Conservation (phyloP, 306 rosid species). For the Dryas drummondii region DNA sequence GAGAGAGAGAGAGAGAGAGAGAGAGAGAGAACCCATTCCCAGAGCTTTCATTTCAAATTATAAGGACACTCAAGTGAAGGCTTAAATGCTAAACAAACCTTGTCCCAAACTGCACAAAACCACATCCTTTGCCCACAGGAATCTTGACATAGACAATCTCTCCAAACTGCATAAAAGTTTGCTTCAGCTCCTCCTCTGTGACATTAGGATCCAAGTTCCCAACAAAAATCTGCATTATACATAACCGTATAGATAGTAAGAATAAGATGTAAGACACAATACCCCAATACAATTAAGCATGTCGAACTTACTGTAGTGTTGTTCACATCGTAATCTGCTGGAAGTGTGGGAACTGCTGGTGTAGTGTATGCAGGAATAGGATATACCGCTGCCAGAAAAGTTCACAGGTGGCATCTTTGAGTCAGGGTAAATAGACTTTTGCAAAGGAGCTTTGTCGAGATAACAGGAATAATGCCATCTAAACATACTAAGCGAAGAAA, state of each 20-base stretch:
- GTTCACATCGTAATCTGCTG: slow-evolving; percentile 68
- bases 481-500: not conserved
- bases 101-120: slow-evolving; percentile 75
- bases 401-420: slow-evolving; percentile 3
- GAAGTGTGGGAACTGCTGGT: slow-evolving; percentile 47
- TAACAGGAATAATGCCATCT: not conserved
- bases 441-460: not conserved
- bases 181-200: slow-evolving; percentile 81
- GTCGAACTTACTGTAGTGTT: slow-evolving; percentile 71
- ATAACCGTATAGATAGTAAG: slow-evolving; percentile 15
- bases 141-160: slow-evolving; percentile 67
- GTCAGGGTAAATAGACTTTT: not conserved
- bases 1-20: not conserved
- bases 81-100: slow-evolving; percentile 46
- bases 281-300: not conserved
- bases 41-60: not conserved
- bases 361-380: slow-evolving; percentile 61
- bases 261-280: slow-evolving; percentile 15
- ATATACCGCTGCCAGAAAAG: slow-evolving; percentile 50
- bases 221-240: slow-evolving; percentile 60
- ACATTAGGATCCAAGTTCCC: slow-evolving; percentile 85
- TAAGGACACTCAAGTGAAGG: slow-evolving; percentile 17
- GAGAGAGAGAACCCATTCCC: too few relatives aligned
- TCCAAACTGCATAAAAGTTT: slow-evolving; percentile 77
- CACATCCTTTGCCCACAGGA: slow-evolving; percentile 81